Conservation (phyloP, 768 basidiomycete genomes). For the Termitomyces sp. region DNA sequence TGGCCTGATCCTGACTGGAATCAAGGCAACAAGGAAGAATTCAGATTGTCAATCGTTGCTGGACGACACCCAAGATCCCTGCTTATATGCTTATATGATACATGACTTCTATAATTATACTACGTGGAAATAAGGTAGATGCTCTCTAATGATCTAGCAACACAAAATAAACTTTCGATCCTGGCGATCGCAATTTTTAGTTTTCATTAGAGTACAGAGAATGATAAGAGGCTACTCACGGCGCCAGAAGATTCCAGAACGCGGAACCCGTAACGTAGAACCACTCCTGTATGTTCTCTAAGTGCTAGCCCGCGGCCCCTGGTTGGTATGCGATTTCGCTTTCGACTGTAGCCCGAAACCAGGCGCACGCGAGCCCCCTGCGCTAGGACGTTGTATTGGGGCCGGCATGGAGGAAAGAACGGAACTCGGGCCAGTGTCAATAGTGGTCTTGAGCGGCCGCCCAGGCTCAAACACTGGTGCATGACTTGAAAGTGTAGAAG, state of each 20-base stretch:
- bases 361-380: not conserved
- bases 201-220: not conserved
- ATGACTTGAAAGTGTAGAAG: constrained; percentile 12
- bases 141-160: not conserved
- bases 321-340: not conserved
- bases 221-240: not conserved
- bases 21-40: not conserved
- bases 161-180: not conserved
- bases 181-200: not conserved
- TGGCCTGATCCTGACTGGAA: not conserved
- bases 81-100: not conserved
- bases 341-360: not conserved
- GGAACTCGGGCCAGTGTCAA: not conserved
- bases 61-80: not conserved
- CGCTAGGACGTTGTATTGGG: constrained; percentile 11
- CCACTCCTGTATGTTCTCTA: not conserved
- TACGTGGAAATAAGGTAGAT: not conserved
- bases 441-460: constrained; percentile 4
- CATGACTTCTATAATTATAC: too few species aligned
- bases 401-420: not conserved
- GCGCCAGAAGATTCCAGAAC: not conserved
- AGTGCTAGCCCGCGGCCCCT: constrained; percentile 1
- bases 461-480: constrained; percentile 17
- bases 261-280: not conserved
- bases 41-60: not conserved